phyloP scores from a whole-genome alignment of 2,329 filamentous ascomycete species.

The Beauveria medogensis region DNA sequence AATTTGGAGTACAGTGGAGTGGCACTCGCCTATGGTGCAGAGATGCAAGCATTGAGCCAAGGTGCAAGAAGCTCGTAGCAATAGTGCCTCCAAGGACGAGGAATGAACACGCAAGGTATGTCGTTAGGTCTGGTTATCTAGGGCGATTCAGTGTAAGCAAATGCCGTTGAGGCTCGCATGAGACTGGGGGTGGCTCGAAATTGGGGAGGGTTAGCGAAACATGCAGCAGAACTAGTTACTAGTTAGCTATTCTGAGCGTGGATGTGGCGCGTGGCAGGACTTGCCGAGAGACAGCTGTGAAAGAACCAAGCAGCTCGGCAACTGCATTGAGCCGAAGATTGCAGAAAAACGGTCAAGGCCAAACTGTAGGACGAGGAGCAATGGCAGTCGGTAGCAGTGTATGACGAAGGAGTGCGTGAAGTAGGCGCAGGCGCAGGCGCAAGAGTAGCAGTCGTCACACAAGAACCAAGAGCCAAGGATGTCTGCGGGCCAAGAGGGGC shows the following conservation, averaged over 20 bases:
- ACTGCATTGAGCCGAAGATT: neutral
- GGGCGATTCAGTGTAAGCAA: neutral
- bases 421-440: neutral
- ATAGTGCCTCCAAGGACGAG: neutral
- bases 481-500: too few relatives aligned
- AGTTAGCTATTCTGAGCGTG: neutral
- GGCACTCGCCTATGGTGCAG: neutral
- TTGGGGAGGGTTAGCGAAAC: neutral
- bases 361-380: neutral
- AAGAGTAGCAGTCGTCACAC: neutral
- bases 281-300: neutral
- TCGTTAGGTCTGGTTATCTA: neutral
- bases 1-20: neutral
- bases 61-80: neutral
- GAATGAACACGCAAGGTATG: neutral
- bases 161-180: neutral
- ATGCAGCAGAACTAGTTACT: neutral
- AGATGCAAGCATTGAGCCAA: neutral
- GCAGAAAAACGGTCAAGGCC: neutral
- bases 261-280: neutral
- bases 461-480: neutral
- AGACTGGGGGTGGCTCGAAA: neutral
- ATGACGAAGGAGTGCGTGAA: neutral
- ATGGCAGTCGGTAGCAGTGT: neutral
- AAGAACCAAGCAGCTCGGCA: too few relatives aligned